These are phyloP conservation scores for Claviceps sp. DNA, from an alignment of 2,329 filamentous ascomycete genomes.

Conservation along the genomic window DNA sequence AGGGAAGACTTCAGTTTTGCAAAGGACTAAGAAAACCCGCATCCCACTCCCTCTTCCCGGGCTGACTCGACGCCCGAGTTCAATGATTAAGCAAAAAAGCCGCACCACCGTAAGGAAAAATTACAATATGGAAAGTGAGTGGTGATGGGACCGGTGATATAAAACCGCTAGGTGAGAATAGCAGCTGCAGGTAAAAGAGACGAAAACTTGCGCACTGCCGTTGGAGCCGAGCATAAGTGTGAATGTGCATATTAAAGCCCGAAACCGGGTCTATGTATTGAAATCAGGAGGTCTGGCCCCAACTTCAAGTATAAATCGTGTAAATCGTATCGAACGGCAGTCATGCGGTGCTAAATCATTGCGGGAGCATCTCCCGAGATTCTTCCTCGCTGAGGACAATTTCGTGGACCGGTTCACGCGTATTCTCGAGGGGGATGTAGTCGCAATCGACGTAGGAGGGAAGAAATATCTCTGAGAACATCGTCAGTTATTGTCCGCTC, in stretches of 20 bases:
- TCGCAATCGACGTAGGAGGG: constrained; percentile 66
- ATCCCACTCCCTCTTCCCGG: neutral
- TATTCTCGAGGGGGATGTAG: constrained; percentile 60
- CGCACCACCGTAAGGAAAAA: neutral
- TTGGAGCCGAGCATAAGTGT: neutral
- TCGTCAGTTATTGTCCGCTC: constrained; percentile 5
- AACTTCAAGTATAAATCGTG: constrained; percentile 2
- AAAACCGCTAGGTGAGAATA: neutral
- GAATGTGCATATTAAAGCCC: neutral
- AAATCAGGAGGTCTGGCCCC: neutral
- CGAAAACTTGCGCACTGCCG: too few species aligned
- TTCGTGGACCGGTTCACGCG: constrained; percentile 64
- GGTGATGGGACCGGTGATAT: neutral
- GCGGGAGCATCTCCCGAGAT: constrained; percentile 52
- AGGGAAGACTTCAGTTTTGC: neutral
- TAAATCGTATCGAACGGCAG: neutral
- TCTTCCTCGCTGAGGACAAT: constrained; percentile 70
- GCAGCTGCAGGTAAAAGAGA: too few species aligned
- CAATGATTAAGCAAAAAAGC: neutral
- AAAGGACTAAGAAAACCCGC: neutral
- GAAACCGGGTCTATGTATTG: neutral
- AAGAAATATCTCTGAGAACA: constrained; percentile 56
- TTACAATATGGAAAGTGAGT: neutral
- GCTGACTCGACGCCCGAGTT: neutral
- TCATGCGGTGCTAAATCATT: constrained; percentile 23